Percentiles rank a stretch among this genome's conserved stretches.
Conservation (phyloP, 2,329 filamentous ascomycete genomes). For the Neospermospora avenae region DNA sequence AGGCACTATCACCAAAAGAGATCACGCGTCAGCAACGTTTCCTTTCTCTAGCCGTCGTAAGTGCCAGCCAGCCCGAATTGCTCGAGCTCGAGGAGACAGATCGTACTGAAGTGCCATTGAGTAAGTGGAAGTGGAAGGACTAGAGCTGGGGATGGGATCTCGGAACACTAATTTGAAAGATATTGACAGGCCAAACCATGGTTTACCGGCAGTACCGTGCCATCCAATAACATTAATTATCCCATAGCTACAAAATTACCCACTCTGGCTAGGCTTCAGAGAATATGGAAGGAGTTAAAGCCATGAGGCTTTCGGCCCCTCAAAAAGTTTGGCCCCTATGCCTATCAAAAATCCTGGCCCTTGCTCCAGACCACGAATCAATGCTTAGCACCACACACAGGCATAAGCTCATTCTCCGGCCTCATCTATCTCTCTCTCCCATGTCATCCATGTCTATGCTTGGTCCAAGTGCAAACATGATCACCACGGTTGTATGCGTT, state of each 20-base stretch:
- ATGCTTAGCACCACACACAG: conserved; percentile 29
- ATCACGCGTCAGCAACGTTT: conserved; percentile 34
- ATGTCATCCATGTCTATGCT: conserved; percentile 17
- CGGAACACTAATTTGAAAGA: conserved; percentile 15
- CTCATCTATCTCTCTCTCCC: conserved; percentile 29
- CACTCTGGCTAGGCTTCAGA: conserved; percentile 20
- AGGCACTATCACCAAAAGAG: conserved; percentile 28
- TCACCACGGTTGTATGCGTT: conserved; percentile 24
- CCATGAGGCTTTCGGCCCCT: conserved; percentile 30
- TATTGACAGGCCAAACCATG: conserved; percentile 8
- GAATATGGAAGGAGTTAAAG: conserved; percentile 31
- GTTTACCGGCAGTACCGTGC: neutral
- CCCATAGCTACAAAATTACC: neutral
- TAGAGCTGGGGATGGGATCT: neutral
- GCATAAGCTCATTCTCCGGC: conserved; percentile 31
- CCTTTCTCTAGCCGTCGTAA: conserved; percentile 22
- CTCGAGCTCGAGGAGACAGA: neutral
- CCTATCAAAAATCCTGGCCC: conserved; percentile 15
- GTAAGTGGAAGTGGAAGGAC: neutral
- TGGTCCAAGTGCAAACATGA: conserved; percentile 25
- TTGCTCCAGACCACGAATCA: conserved; percentile 29
- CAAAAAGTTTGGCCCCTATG: conserved; percentile 27
- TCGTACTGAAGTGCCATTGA: conserved; percentile 19
- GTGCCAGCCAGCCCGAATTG: neutral
- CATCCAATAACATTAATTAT: neutral